Conservation (phyloP, 352 stramenopile genomes). For the Globisporangium apiculatum region DNA sequence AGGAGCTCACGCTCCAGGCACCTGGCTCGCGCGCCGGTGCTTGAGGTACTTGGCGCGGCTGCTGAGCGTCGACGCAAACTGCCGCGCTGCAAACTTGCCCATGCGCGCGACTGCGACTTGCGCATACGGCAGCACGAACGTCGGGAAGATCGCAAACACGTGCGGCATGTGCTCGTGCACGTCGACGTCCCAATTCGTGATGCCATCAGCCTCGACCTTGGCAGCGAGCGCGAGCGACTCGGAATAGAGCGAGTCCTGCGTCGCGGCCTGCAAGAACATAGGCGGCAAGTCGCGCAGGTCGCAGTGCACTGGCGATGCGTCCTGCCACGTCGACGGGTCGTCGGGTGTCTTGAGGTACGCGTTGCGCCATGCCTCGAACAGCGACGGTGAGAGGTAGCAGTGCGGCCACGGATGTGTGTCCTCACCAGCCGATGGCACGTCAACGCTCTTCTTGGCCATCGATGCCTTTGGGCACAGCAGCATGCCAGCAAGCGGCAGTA, state of each 20-base stretch:
- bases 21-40: no score
- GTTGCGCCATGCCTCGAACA: constrained; percentile 15
- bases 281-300: constrained; percentile 18
- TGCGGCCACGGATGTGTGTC: constrained; percentile 11
- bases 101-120: constrained; percentile 15
- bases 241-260: constrained; percentile 28
- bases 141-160: constrained; percentile 32
- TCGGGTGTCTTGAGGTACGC: constrained; percentile 19
- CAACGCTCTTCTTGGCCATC: constrained; percentile 9
- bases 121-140: constrained; percentile 29
- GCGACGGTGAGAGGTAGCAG: constrained; percentile 25
- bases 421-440: constrained; percentile 14
- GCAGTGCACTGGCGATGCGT: constrained; percentile 37
- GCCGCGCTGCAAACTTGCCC: not conserved
- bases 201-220: constrained; percentile 30
- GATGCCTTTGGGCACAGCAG: constrained; percentile 16
- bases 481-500: constrained; percentile 27
- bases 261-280: no score
- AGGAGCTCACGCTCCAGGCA: no score
- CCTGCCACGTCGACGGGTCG: constrained; percentile 23
- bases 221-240: constrained; percentile 22
- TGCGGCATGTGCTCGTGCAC: constrained; percentile 32
- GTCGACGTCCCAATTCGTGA: constrained; percentile 35
- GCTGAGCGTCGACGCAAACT: no score
- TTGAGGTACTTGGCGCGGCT: no score